Percentiles rank a stretch among this genome's conserved stretches.
These are phyloP conservation scores for Fusarium mundagurra DNA, from an alignment of 2,329 filamentous ascomycete genomes.

Conservation along the genomic window DNA sequence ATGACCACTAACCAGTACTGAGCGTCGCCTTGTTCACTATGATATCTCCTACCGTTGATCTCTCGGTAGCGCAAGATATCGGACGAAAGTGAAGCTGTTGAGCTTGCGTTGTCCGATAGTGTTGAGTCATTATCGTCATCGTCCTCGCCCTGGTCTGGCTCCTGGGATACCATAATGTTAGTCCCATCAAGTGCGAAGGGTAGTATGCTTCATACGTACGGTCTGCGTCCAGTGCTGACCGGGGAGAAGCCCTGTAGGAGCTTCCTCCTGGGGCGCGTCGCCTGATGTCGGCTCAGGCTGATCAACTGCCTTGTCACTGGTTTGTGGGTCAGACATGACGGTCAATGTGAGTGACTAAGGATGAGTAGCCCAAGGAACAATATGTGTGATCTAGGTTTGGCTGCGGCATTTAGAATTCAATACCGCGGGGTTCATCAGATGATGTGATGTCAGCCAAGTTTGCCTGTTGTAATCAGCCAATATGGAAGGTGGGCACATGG, in stretches of 20 bases:
- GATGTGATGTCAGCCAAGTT: background rate
- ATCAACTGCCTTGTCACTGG: background rate
- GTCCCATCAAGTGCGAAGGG: background rate
- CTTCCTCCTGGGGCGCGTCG: background rate
- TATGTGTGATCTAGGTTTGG: too few species aligned
- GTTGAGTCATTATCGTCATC: background rate
- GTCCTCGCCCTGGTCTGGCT: background rate
- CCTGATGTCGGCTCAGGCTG: background rate
- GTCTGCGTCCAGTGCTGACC: slow-evolving; percentile 2
- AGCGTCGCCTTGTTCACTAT: background rate
- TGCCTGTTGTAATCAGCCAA: background rate
- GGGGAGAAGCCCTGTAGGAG: background rate
- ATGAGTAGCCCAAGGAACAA: background rate
- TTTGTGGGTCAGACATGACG: background rate
- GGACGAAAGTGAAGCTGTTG: background rate
- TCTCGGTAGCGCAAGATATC: slow-evolving; percentile 9
- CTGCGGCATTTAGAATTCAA: background rate
- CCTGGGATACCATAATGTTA: background rate
- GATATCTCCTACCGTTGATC: slow-evolving; percentile 3
- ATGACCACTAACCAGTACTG: background rate
- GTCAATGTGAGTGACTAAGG: background rate
- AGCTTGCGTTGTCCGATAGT: background rate
- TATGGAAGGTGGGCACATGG: background rate
- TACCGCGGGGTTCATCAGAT: background rate
- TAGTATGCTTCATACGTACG: background rate